Percentiles rank a stretch among this genome's conserved stretches.
These are phyloP conservation scores for Primulina tabacum DNA, from an alignment of 257 asterid species.

Conservation along the genomic window DNA sequence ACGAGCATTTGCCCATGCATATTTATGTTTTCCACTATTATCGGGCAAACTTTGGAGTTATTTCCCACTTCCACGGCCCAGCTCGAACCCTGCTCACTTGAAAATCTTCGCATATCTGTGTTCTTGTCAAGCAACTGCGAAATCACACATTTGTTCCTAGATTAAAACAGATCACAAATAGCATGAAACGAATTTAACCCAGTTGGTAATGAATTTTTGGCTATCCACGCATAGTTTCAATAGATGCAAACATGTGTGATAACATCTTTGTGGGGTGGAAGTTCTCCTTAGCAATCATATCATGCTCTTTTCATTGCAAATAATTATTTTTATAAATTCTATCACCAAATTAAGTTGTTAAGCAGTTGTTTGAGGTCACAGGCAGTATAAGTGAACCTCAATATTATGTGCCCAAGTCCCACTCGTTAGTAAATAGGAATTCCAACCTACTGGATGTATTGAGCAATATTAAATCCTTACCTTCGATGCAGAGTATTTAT, in stretches of 20 bases:
- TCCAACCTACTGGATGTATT: conserved; percentile 2
- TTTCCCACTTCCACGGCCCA: conserved; percentile 99
- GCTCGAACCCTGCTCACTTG: conserved; percentile 86
- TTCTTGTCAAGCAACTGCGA: conserved; percentile 83
- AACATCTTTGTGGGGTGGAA: neutral
- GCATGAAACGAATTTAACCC: neutral
- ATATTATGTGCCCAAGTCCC: conserved; percentile 5
- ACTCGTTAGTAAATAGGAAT: too few species aligned
- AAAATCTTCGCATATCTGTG: conserved; percentile 47
- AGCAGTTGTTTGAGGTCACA: neutral
- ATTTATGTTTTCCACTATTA: conserved; percentile 79
- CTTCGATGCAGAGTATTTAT: conserved; percentile 67
- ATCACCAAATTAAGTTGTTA: neutral
- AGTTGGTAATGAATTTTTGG: neutral
- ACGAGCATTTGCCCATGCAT: conserved; percentile 85
- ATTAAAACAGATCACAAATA: conserved; percentile 11
- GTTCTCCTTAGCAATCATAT: neutral
- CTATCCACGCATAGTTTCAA: neutral
- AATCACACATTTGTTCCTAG: conserved; percentile 22
- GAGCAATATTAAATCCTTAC: conserved; percentile 30
- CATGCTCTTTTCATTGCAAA: neutral
- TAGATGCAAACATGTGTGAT: neutral
- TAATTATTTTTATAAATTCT: neutral
- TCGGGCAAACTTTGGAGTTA: conserved; percentile 69
- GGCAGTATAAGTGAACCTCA: neutral